Base-by-base conservation (phyloP, 2,329 filamentous ascomycete species). In the Nothophoma quercina region DNA sequence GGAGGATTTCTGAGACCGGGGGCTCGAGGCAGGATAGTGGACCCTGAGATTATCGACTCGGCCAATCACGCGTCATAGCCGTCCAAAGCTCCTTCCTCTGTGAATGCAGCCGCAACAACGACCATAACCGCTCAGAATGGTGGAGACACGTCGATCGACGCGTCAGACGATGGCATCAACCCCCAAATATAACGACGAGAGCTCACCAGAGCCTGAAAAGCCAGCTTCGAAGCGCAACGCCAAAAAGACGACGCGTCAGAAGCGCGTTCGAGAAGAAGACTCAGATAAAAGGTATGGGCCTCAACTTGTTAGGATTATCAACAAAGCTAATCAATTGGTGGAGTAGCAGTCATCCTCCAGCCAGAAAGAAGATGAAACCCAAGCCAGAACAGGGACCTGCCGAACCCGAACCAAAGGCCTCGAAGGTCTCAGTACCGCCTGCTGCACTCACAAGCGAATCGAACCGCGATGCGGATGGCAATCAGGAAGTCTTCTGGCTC, bases 401-500 rank as follows among this genome's bases (percentile, higher is more conserved):
- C 28, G 22, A 40, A 13, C 12, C 34, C 25, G 45, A 56, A 38
- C 9, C 58, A 19, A 29, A 46, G 36, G 32, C 55, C 16, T 36
- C 54, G 9, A 59, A 60, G 28, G 32, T 50, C 39, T 55, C 26
- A 22, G 30, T 54, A 23, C 45, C 65, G 13, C 45, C 57, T 6
- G 50, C 62, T 22, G 42, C 48, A 4, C 39, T 62, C 7, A 43
- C 58, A 13, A 63, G 63, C 9, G 38, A 56, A 15, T 58, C 64
- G 10, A 72, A 72, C 38, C 68, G 67, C 57, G 58, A 69, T 28
- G 50, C 60, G 5, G 42, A 58, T 25, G 67, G 67, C 39, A 26
- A 57, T 3, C 70, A 74, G 58, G 55, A 71, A 56, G 58, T 66
- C 10, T 80, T 73, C 63, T 82, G 79, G 79, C 74, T 81, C 5